phyloP scores from a whole-genome alignment of 129 eudicot species.

The Erigeron canadensis region DNA sequence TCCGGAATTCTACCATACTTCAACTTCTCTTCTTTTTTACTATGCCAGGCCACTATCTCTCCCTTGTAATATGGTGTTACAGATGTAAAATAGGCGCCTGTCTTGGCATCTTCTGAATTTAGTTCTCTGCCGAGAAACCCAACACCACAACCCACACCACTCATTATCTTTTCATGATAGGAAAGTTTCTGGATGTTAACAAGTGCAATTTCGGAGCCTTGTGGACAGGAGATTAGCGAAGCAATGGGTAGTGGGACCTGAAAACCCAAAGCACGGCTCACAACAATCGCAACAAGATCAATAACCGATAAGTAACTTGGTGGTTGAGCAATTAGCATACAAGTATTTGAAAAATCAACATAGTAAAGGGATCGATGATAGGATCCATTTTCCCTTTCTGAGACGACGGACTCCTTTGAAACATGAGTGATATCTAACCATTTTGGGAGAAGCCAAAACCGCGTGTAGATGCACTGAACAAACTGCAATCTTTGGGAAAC shows the following conservation, averaged over 20 bases:
- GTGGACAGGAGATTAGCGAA: neutral
- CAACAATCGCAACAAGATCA: neutral
- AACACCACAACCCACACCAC: neutral
- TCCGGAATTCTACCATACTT: conserved; percentile 6
- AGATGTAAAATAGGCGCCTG: neutral
- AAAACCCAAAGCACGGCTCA: neutral
- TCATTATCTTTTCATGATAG: neutral
- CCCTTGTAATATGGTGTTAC: neutral
- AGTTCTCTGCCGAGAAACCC: conserved; percentile 8
- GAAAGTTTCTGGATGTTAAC: neutral
- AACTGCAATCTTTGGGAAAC: conserved; percentile 9
- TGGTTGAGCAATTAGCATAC: conserved; percentile 10
- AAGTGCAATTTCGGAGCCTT: neutral
- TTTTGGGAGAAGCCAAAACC: conserved; percentile 1
- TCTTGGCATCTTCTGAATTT: neutral
- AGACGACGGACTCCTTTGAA: neutral
- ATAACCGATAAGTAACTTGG: neutral
- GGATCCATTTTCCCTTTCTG: neutral
- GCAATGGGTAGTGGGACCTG: neutral
- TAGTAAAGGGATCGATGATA: conserved; percentile 4
- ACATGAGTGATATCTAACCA: neutral
- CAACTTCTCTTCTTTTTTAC: neutral
- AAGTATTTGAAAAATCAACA: neutral
- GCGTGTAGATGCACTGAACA: conserved; percentile 3
- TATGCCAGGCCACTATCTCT: conserved; percentile 16